These are phyloP conservation scores for Exophiala dermatitidis DNA, from an alignment of 2,329 filamentous ascomycete species.

Conservation along the genomic window DNA sequence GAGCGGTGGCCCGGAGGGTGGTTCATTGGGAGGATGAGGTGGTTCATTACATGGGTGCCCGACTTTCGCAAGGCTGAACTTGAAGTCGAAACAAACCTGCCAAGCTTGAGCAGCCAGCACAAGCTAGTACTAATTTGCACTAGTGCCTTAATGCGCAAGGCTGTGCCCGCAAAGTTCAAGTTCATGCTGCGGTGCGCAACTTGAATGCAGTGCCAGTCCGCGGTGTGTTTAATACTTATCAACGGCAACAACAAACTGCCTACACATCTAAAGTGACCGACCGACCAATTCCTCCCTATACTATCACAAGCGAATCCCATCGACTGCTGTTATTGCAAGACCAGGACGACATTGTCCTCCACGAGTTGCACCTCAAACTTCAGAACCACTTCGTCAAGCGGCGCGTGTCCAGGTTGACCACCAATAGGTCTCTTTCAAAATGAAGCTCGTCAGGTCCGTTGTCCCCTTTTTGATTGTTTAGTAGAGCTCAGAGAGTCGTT, in stretches of 20 bases:
- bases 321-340: too few relatives aligned
- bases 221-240: background rate
- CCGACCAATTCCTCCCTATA: too few relatives aligned
- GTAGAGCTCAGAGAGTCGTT: background rate
- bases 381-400: background rate
- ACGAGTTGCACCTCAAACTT: background rate
- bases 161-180: background rate
- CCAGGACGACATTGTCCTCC: too few relatives aligned
- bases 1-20: too few relatives aligned
- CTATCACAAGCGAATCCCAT: too few relatives aligned
- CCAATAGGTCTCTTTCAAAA: conserved; percentile 42
- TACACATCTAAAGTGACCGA: too few relatives aligned
- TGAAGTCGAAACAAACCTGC: background rate
- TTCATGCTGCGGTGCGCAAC: background rate
- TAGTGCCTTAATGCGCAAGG: background rate
- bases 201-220: background rate
- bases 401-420: conserved; percentile 5
- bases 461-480: background rate
- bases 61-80: background rate
- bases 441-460: conserved; percentile 94
- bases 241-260: too few relatives aligned
- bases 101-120: background rate
- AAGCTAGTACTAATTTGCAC: background rate
- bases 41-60: too few relatives aligned
- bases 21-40: too few relatives aligned